A percentile compares a stretch with the other conserved stretches of the same genome.
These are phyloP conservation scores for Echites panduratus DNA, from an alignment of 257 asterid species.

Conservation along the genomic window DNA sequence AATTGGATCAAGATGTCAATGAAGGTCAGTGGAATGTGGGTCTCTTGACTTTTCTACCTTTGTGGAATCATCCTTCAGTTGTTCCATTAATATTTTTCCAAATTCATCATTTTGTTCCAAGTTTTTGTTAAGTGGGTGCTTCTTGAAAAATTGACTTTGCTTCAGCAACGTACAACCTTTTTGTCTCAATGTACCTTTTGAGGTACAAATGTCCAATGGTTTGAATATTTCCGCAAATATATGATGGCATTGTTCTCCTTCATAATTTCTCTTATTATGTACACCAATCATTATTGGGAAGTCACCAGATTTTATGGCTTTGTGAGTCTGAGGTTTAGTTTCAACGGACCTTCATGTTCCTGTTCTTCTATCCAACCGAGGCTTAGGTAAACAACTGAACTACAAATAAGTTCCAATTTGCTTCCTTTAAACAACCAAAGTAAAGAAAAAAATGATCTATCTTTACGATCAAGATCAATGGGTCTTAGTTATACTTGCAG, in stretches of 20 bases:
- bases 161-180: background rate
- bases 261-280: background rate
- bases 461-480: background rate
- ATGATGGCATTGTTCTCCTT: background rate
- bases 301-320: background rate
- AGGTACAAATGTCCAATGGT: background rate
- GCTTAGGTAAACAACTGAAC: background rate
- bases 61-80: background rate
- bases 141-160: background rate
- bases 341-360: background rate
- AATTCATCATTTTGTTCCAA: background rate
- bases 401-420: background rate
- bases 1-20: background rate
- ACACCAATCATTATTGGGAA: background rate
- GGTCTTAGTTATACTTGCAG: background rate
- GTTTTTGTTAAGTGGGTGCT: background rate
- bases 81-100: background rate
- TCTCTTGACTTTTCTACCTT: background rate
- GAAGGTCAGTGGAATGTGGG: background rate
- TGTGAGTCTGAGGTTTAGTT: background rate
- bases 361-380: slow-evolving; percentile 1
- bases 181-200: background rate
- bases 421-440: no score
- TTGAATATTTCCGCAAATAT: background rate
- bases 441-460: background rate